Evolutionary conservation across 345 rosid species (phyloP).

Genomic region (Tarenaya hassleriana): DNA sequence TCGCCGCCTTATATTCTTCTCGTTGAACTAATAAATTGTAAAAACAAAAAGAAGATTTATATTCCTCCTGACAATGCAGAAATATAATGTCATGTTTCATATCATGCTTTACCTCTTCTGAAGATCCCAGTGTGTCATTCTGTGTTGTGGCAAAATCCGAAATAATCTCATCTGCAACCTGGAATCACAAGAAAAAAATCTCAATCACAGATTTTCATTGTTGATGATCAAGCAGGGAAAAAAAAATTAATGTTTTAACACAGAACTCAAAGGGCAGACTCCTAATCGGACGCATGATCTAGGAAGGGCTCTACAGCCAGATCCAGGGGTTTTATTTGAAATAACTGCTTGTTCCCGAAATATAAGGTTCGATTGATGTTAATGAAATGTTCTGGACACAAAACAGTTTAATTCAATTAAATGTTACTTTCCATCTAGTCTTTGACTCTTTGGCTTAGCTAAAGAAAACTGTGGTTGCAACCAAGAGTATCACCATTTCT

Average conservation of each 20-base stretch:
- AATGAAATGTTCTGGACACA: slow-evolving; percentile 4
- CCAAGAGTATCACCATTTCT: no score
- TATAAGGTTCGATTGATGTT: not conserved
- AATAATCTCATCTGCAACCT: slow-evolving; percentile 40
- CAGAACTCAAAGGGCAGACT: not conserved
- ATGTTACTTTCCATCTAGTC: no score
- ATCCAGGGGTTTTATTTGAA: not conserved
- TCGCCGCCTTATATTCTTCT: slow-evolving; percentile 39
- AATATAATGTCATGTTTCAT: not conserved
- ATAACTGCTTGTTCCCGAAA: not conserved
- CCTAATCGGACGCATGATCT: not conserved
- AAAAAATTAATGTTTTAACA: not conserved
- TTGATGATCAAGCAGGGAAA: not conserved
- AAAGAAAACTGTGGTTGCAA: no score
- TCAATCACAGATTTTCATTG: slow-evolving; percentile 3
- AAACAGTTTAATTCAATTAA: no score
- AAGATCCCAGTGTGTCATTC: slow-evolving; percentile 22
- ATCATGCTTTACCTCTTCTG: slow-evolving; percentile 32
- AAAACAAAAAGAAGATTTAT: slow-evolving; percentile 2
- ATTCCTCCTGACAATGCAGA: slow-evolving; percentile 4
- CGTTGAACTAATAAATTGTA: slow-evolving; percentile 29
- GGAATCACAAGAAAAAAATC: slow-evolving; percentile 21
- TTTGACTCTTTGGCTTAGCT: not conserved
- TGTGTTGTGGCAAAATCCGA: slow-evolving; percentile 33
- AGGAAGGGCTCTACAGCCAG: slow-evolving; percentile 1